These are phyloP conservation scores for Ogataea hybrid DNA, from an alignment of 1,139 yeast species.

Conservation along the genomic window DNA sequence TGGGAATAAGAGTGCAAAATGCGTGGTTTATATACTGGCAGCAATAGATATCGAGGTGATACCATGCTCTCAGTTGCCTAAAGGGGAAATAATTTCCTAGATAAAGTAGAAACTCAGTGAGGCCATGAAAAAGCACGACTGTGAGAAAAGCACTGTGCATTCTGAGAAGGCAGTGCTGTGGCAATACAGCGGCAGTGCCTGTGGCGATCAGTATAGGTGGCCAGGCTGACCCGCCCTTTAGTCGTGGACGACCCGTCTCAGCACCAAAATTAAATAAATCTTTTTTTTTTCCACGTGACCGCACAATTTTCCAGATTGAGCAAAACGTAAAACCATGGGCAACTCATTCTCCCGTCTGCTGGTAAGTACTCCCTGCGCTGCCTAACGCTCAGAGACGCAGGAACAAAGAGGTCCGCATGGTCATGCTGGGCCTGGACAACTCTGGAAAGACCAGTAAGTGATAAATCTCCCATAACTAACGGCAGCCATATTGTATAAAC, in stretches of 20 bases:
- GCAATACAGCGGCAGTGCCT: no score
- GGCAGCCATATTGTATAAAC: conserved; percentile 58
- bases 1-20: neutral
- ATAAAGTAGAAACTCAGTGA: neutral
- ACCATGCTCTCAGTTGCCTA: conserved; percentile 17
- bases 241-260: no score
- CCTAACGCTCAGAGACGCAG: conserved; percentile 24
- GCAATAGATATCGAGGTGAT: conserved; percentile 3
- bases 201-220: no score
- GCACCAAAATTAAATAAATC: no score
- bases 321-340: conserved; percentile 17
- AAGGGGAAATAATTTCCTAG: conserved; percentile 20
- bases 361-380: conserved; percentile 12
- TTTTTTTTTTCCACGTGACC: neutral
- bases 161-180: no score
- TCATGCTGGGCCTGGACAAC: conserved; percentile 90
- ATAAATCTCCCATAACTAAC: conserved; percentile 6
- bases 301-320: conserved; percentile 1
- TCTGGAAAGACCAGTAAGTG: conserved; percentile 84
- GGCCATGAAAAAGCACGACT: no score
- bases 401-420: conserved; percentile 57
- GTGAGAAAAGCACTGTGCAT: no score
- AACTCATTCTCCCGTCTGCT: conserved; percentile 21
- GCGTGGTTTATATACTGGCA: conserved; percentile 1
- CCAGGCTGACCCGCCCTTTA: neutral